Percentiles rank a stretch among this genome's conserved stretches.
phyloP scores from a whole-genome alignment of 257 asterid genomes.

The Capsicum baccatum region DNA sequence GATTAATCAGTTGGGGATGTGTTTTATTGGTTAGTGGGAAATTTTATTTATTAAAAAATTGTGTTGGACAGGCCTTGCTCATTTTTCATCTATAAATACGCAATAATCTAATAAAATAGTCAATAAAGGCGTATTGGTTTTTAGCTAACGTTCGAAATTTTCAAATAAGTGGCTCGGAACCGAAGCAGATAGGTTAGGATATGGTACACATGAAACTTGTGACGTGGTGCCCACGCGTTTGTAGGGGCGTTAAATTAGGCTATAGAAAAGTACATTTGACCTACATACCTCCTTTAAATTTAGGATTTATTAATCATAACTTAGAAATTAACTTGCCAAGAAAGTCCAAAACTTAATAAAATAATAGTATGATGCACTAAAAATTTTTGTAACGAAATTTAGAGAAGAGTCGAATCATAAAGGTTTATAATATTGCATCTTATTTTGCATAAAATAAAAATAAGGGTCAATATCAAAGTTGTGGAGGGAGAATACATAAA shows the following conservation, averaged over 20 bases:
- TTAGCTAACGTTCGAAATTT: conserved; percentile 67
- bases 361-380: no score
- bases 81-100: neutral
- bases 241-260: conserved; percentile 26
- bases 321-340: neutral
- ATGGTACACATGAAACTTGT: neutral
- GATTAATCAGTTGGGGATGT: neutral
- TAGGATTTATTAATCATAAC: neutral
- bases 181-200: conserved; percentile 52
- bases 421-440: no score
- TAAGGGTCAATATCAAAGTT: no score
- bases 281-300: neutral
- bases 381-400: no score
- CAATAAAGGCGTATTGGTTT: neutral
- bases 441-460: no score
- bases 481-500: no score
- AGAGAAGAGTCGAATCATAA: no score
- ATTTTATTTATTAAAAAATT: neutral
- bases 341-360: neutral
- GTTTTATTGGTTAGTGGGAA: neutral
- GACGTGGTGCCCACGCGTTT: conserved; percentile 25
- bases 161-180: conserved; percentile 69
- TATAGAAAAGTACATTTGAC: conserved; percentile 5
- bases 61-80: neutral
- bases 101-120: neutral